A percentile compares a stretch with the other conserved stretches of the same genome.
Conservation (phyloP, 108 stramenopile species). For the Chaetoceros tenuissimus region DNA sequence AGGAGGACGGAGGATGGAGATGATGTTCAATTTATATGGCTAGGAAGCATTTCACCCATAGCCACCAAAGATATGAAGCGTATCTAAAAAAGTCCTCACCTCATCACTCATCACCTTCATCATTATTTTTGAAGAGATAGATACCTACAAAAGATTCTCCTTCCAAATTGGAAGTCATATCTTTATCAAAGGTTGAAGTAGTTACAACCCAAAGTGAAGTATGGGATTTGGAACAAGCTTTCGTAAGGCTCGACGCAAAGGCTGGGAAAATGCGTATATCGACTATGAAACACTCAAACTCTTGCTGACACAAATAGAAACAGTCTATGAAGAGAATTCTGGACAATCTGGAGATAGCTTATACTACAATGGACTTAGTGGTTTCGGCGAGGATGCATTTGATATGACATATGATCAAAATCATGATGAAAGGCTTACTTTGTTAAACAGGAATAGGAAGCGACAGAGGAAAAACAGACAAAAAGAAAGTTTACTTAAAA, state of each 20-base stretch:
- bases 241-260: conserved; percentile 27
- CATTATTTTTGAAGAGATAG: no score
- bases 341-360: conserved; percentile 9
- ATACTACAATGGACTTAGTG: not conserved
- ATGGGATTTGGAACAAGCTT: conserved; percentile 35
- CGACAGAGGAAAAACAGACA: not conserved
- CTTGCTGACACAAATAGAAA: conserved; percentile 32
- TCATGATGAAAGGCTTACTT: not conserved
- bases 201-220: no score
- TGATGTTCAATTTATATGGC: no score
- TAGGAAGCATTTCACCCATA: no score
- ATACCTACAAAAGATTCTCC: no score
- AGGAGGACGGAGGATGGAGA: no score
- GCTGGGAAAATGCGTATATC: conserved; percentile 37
- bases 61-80: no score
- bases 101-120: no score
- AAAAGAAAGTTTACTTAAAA: not conserved
- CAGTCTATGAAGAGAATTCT: conserved; percentile 65
- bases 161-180: no score
- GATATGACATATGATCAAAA: not conserved
- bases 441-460: not conserved
- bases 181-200: no score
- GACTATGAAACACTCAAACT: conserved; percentile 30
- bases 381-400: not conserved
- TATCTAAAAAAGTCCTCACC: no score